phyloP scores from a whole-genome alignment of 805 yeast genomes.

The Wickerhamiella lipophila region DNA sequence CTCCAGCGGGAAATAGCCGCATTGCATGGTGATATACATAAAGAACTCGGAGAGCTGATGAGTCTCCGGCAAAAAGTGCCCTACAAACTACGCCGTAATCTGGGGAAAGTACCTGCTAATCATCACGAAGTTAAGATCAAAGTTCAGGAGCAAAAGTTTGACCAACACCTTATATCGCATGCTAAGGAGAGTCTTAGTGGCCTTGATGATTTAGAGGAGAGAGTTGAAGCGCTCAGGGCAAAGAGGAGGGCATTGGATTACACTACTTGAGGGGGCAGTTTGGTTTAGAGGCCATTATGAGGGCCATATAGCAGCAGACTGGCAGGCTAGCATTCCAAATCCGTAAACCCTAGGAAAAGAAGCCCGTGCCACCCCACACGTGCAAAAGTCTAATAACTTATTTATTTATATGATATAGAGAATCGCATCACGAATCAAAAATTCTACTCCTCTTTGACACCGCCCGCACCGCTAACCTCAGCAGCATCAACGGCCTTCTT shows the following conservation, averaged over 20 bases:
- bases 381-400: too few species aligned
- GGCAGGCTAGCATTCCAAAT: too few species aligned
- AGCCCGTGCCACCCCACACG: too few species aligned
- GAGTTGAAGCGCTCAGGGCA: not conserved
- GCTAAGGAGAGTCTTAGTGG: not conserved
- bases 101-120: not conserved
- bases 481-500: constrained; percentile 76
- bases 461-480: constrained; percentile 67
- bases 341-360: too few species aligned
- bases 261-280: too few species aligned
- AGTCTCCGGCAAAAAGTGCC: not conserved
- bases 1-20: constrained; percentile 8
- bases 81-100: not conserved
- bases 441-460: constrained; percentile 63
- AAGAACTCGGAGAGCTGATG: not conserved
- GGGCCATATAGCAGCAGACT: too few species aligned
- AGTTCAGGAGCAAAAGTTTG: not conserved
- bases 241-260: not conserved
- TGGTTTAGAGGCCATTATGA: not conserved
- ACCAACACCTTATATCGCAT: not conserved
- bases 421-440: too few species aligned
- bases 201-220: not conserved
- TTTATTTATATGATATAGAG: too few species aligned
- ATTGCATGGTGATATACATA: not conserved
- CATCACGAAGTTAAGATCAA: not conserved